Evolutionary conservation across 2,329 filamentous ascomycete genomes (phyloP), one percentile per base, ranked within the genome.

Genomic region (Piedraia hortae): DNA sequence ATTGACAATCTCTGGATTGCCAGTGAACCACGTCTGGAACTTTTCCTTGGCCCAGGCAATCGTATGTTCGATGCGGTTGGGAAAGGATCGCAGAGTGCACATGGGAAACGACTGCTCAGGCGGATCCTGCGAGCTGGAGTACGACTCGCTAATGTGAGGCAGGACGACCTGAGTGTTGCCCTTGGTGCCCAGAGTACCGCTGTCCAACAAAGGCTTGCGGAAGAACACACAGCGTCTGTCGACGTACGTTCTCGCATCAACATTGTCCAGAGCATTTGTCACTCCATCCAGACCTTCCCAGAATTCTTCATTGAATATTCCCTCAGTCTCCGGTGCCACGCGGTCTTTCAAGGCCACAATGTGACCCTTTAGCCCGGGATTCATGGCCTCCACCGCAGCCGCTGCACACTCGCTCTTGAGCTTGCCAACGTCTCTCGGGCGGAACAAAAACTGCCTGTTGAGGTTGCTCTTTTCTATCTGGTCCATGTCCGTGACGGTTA

Each of bases 81-180:
- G 85, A 56, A 97, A 97, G 47, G 80, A 91, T 41, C 75, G 66
- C 29, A 97, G 59, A 4, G 85, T 93, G 47, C 85, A 97, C 80
- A 93, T 93, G 1, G 85, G 85, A 59, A 97, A 93, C 1, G 85
- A 89, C 52, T 91, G 78, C 56, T 97, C 88, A 0, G 85, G 85
- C 1, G 85, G 85, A 44, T 97, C 88, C 44, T 91, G 82, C 10
- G 85, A 93, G 38, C 69, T 77, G 1, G 85, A 91, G 53, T 97
- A 97, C 1, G 85, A 93, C 47, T 97, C 88, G 1, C 85, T 93
- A 31, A 91, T 52, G 35, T 65, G 62, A 6, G 85, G 88, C 26
- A 97, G 59, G 21, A 97, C 67, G 27, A 97, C 85, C 42, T 97
- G 85, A 4, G 78, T 90, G 51, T 97, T 97, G 39, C 85, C 85